Percentiles rank a stretch among this genome's conserved stretches.
Conservation (phyloP, 164 flowering plant genomes). For the Dillenia turbinata region DNA sequence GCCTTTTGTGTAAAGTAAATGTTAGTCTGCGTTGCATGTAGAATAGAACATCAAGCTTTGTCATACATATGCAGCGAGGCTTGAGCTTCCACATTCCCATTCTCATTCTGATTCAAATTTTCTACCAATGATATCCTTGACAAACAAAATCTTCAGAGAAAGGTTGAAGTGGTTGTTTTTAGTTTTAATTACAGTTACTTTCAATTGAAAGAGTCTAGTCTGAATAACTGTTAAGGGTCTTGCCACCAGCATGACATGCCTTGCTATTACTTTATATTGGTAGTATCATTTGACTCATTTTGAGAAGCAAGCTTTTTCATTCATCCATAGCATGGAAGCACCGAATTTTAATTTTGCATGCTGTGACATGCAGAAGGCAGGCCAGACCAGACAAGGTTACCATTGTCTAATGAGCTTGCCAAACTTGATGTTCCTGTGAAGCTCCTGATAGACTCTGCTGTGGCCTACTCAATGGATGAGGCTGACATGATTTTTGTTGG, state of each 20-base stretch:
- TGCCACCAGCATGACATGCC: too few relatives aligned
- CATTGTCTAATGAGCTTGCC: slow-evolving; percentile 83
- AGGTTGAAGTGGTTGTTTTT: too few relatives aligned
- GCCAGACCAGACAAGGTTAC: slow-evolving; percentile 86
- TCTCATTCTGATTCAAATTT: too few relatives aligned
- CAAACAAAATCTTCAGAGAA: too few relatives aligned
- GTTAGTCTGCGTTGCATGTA: not conserved
- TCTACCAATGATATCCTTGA: too few relatives aligned
- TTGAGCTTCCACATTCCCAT: not conserved
- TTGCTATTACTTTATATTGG: too few relatives aligned
- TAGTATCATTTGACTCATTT: too few relatives aligned
- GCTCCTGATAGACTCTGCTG: slow-evolving; percentile 93
- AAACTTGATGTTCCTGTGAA: slow-evolving; percentile 93
- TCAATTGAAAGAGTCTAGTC: too few relatives aligned
- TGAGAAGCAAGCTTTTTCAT: too few relatives aligned
- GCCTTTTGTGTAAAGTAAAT: not conserved
- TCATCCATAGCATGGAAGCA: too few relatives aligned
- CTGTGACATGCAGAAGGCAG: slow-evolving; percentile 76
- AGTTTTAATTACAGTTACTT: too few relatives aligned
- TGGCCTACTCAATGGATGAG: slow-evolving; percentile 92
- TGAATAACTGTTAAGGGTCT: too few relatives aligned
- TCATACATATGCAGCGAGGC: not conserved
- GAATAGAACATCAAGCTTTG: not conserved
- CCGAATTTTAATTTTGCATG: not conserved
- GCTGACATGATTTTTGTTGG: slow-evolving; percentile 96